Conservation (phyloP, 345 rosid species). For the Kandelia obovata region DNA sequence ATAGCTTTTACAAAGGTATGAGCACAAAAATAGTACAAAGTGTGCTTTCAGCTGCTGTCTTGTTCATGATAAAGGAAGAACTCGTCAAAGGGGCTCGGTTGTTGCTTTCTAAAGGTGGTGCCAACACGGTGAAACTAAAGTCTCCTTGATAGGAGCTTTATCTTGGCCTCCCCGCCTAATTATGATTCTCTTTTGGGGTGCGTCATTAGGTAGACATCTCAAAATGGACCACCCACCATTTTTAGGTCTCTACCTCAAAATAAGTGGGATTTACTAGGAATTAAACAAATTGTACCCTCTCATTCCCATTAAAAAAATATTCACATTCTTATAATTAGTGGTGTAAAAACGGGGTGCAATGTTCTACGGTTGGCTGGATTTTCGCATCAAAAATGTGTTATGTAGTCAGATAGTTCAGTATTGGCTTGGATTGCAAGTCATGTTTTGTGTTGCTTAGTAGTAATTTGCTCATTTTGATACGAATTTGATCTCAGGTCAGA, state of each 20-base stretch:
- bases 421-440: not conserved
- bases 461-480: not conserved
- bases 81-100: conserved; percentile 64
- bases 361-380: not conserved
- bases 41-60: conserved; percentile 83
- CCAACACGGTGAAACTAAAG: conserved; percentile 29
- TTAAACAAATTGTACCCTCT: not conserved
- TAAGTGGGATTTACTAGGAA: conserved; percentile 4
- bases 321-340: too few relatives aligned
- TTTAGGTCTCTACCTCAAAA: conserved; percentile 1
- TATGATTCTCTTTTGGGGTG: not conserved
- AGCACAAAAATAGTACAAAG: conserved; percentile 86
- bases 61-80: conserved; percentile 94
- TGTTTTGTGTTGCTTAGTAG: not conserved
- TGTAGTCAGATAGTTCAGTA: not conserved
- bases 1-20: conserved; percentile 95
- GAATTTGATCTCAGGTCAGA: too few relatives aligned
- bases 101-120: conserved; percentile 41
- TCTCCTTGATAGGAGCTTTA: conserved; percentile 23
- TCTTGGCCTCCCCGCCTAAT: not conserved
- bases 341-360: too few relatives aligned
- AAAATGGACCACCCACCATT: not conserved
- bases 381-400: not conserved
- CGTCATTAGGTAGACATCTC: not conserved
- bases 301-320: not conserved